Evolutionary conservation across 495 filamentous ascomycete genomes (phyloP).

Genomic region (Delitschia confertaspora): DNA sequence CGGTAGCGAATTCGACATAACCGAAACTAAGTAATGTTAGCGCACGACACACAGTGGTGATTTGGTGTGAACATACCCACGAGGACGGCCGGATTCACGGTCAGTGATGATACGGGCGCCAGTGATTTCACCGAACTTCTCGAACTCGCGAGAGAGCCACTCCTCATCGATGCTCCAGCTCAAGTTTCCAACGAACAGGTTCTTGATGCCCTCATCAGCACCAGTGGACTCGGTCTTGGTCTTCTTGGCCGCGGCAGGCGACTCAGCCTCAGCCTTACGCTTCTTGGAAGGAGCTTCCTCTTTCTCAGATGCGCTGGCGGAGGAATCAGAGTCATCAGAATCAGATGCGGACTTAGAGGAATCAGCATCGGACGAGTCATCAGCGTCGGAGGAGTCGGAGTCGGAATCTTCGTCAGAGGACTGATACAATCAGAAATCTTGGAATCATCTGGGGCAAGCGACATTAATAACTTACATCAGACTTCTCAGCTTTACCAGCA

Average conservation of each 20-base stretch:
- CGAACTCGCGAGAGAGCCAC: conserved; percentile 78
- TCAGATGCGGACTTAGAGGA: conserved; percentile 19
- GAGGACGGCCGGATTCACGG: conserved; percentile 71
- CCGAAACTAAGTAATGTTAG: conserved; percentile 58
- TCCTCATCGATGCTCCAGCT: conserved; percentile 95
- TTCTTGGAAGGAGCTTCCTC: conserved; percentile 57
- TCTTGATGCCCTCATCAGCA: conserved; percentile 50
- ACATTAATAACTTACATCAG: conserved; percentile 23
- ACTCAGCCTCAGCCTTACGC: conserved; percentile 75
- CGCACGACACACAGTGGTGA: conserved; percentile 2
- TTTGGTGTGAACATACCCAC: conserved; percentile 50
- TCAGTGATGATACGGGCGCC: conserved; percentile 77
- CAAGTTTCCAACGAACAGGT: conserved; percentile 87
- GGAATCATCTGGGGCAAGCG: too few relatives aligned
- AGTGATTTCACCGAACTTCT: conserved; percentile 67
- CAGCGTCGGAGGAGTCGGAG: conserved; percentile 32
- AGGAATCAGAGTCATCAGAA: conserved; percentile 26
- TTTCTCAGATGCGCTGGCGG: conserved; percentile 42
- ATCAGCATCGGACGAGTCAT: conserved; percentile 20
- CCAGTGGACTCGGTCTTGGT: conserved; percentile 58
- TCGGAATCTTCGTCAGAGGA: conserved; percentile 17
- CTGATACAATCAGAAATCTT: conserved; percentile 28
- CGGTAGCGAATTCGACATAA: conserved; percentile 80
- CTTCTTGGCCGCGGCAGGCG: conserved; percentile 65
- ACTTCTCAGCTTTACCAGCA: conserved; percentile 14